A percentile compares a stretch with the other conserved stretches of the same genome.
Conservation (phyloP, 2,329 filamentous ascomycete genomes). For the Lanzia echinophila region DNA sequence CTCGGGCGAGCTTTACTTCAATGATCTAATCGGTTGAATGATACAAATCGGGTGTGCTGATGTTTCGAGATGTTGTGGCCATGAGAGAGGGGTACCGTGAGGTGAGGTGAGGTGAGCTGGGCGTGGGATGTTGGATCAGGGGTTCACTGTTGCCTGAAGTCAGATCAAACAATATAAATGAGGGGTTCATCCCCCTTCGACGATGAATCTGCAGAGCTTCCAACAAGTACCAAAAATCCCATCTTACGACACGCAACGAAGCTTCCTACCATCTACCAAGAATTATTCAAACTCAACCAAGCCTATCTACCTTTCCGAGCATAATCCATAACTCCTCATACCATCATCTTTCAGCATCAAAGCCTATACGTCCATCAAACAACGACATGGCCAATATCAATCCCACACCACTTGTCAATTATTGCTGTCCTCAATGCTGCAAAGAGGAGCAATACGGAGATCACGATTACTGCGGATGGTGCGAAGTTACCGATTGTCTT, state of each 20-base stretch:
- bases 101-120: neutral
- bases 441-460: slow-evolving; percentile 42
- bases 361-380: neutral
- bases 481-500: slow-evolving; percentile 32
- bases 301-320: too few species aligned
- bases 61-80: neutral
- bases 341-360: neutral
- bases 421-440: slow-evolving; percentile 48
- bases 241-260: too few species aligned
- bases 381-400: slow-evolving; percentile 38
- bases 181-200: neutral
- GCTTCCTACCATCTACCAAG: too few species aligned
- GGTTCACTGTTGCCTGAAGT: neutral
- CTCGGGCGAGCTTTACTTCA: neutral
- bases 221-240: too few species aligned
- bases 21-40: neutral
- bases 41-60: neutral
- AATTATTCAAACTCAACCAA: too few species aligned
- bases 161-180: slow-evolving; percentile 7
- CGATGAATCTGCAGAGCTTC: too few species aligned
- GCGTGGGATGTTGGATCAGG: neutral
- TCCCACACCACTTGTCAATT: slow-evolving; percentile 39
- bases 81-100: neutral
- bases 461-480: slow-evolving; percentile 45
- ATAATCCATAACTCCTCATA: neutral